Conservation (phyloP, 2,329 filamentous ascomycete genomes). For the Trichoderma polysporum region DNA sequence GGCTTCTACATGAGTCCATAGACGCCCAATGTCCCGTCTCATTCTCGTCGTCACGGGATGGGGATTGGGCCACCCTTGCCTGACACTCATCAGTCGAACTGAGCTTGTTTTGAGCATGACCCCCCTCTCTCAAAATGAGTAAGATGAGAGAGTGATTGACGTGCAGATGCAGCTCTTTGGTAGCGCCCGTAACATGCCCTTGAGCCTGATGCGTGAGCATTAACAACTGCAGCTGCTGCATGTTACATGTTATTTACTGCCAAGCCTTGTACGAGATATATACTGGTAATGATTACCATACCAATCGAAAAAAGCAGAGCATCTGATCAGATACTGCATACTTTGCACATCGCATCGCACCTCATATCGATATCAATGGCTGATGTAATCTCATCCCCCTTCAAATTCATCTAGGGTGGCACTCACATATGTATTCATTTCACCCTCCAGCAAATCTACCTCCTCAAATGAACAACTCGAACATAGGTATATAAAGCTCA, state of each 20-base stretch:
- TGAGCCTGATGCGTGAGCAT: not conserved
- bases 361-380: not conserved
- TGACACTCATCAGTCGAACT: no score
- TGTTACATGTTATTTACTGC: not conserved
- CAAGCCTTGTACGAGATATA: not conserved
- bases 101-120: no score
- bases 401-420: not conserved
- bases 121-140: not conserved
- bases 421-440: no score
- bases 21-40: not conserved
- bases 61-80: not conserved
- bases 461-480: not conserved
- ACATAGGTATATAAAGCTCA: not conserved
- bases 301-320: not conserved
- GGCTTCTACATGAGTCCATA: not conserved
- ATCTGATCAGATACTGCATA: not conserved
- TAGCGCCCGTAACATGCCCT: not conserved
- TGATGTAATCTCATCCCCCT: not conserved
- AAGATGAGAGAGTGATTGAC: not conserved
- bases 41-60: not conserved
- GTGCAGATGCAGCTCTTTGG: not conserved
- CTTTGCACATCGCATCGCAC: not conserved
- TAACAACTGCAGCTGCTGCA: not conserved
- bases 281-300: not conserved
- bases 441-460: not conserved